Conservation (phyloP, 2,329 filamentous ascomycete species). For the Diaporthe batatas region DNA sequence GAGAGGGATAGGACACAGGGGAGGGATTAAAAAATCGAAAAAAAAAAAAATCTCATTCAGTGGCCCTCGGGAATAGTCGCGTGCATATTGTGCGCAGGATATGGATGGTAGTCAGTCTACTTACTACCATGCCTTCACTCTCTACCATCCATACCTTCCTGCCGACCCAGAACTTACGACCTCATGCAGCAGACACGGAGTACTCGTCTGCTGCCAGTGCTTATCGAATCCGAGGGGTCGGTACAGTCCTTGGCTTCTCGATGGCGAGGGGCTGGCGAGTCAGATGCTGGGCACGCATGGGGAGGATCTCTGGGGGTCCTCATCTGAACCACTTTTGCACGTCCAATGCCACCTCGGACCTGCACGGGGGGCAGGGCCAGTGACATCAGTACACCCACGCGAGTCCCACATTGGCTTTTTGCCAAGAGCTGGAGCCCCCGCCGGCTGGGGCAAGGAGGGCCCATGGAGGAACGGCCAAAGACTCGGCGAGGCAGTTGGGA, state of each 20-base stretch:
- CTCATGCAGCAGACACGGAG: not conserved
- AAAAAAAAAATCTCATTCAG: conserved; percentile 6
- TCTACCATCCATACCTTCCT: not conserved
- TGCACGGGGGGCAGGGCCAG: not conserved
- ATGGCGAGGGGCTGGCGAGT: conserved; percentile 12
- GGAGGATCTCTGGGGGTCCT: conserved; percentile 25
- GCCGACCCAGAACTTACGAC: not conserved
- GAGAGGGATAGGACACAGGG: not conserved
- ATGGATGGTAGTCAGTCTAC: not conserved
- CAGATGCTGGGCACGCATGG: conserved; percentile 7
- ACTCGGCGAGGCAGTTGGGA: conserved; percentile 29
- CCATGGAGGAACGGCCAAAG: conserved; percentile 12
- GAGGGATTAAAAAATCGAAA: not conserved
- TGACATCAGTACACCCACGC: conserved; percentile 25
- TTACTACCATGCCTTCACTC: not conserved
- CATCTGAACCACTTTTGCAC: conserved; percentile 7
- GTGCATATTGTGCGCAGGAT: not conserved
- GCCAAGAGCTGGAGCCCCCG: conserved; percentile 31
- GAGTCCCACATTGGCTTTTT: conserved; percentile 13
- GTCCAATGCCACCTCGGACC: conserved; percentile 28
- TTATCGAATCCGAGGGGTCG: conserved; percentile 23
- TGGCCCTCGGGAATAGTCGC: conserved; percentile 5
- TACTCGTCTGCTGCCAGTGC: not conserved
- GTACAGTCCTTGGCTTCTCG: not conserved
- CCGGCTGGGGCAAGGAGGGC: conserved; percentile 22